Conservation (phyloP, 106 monocot genomes). For the Dioscorea zingiberensis region DNA sequence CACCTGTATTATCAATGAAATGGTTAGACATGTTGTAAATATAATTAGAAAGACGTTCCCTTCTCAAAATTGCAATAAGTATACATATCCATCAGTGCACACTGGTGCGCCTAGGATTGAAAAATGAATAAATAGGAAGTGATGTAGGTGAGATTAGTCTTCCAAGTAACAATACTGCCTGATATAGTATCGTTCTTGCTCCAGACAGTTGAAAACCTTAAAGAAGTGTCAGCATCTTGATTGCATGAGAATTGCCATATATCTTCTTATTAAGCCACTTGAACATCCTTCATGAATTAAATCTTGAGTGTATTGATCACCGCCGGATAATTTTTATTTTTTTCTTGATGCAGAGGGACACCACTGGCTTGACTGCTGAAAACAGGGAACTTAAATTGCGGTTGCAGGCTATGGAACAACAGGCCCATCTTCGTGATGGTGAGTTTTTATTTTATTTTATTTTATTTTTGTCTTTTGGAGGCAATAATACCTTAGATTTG, state of each 20-base stretch:
- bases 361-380: conserved; percentile 72
- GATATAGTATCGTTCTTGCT: no score
- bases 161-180: neutral
- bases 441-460: conserved; percentile 1
- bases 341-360: conserved; percentile 55
- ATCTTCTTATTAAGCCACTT: neutral
- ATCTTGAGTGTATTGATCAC: neutral
- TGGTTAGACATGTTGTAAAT: no score
- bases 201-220: neutral
- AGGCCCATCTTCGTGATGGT: conserved; percentile 91
- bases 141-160: neutral
- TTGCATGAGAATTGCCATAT: neutral
- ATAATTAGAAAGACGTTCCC: no score
- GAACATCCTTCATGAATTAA: neutral
- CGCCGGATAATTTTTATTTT: neutral
- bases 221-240: neutral
- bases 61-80: no score
- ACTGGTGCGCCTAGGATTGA: no score
- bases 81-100: no score
- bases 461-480: neutral
- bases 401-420: conserved; percentile 90
- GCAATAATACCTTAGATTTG: neutral
- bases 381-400: conserved; percentile 90
- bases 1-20: no score
- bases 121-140: no score